A percentile compares a stretch with the other conserved stretches of the same genome.
Conservation (phyloP, 768 basidiomycete genomes). For the Lyophyllum atratum region DNA sequence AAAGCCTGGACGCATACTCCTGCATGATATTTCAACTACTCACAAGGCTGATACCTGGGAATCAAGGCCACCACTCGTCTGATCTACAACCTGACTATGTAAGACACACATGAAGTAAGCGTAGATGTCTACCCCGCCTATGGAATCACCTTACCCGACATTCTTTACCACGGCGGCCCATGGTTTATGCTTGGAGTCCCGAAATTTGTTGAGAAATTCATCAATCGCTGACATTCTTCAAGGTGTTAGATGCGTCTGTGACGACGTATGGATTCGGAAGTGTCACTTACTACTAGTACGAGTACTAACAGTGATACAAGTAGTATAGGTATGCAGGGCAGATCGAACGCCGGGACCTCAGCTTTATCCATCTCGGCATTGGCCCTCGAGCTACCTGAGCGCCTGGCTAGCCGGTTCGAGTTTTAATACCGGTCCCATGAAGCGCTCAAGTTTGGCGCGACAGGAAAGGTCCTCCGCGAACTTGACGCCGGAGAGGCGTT, state of each 20-base stretch:
- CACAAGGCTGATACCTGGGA: neutral
- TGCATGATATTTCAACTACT: no score
- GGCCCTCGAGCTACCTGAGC: neutral
- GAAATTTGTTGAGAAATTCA: neutral
- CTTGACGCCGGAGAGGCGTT: neutral
- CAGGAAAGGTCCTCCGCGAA: neutral
- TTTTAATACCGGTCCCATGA: neutral
- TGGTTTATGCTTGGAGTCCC: neutral
- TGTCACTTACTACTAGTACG: conserved; percentile 1
- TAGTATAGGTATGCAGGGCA: conserved; percentile 2
- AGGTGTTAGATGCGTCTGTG: neutral
- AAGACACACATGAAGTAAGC: neutral
- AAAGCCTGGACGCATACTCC: no score
- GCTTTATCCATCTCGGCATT: neutral
- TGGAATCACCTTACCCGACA: neutral
- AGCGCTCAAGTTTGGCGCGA: conserved; percentile 1
- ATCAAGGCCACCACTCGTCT: neutral
- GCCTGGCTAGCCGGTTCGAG: neutral
- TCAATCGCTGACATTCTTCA: neutral
- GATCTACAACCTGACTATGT: neutral
- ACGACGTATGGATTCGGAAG: neutral
- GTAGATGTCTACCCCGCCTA: neutral
- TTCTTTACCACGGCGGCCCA: neutral
- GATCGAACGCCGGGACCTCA: neutral
- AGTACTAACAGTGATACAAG: neutral